Evolutionary conservation across 2,329 filamentous ascomycete species (phyloP).

Genomic region (Ascochyta clinopodiicola): DNA sequence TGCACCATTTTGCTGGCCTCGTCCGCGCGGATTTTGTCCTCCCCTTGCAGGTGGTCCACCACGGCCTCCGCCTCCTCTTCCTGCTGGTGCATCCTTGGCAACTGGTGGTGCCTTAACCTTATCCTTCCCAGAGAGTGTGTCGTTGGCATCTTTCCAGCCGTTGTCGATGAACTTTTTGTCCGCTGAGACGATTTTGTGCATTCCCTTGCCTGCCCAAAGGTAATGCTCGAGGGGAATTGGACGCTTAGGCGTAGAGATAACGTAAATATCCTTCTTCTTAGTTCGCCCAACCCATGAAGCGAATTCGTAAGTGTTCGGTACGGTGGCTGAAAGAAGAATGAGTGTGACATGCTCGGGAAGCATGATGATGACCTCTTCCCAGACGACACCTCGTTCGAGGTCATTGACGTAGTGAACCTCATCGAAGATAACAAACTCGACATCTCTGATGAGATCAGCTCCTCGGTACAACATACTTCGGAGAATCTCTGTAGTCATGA

Average conservation of each 20-base stretch:
- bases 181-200: conserved; percentile 92
- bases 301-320: conserved; percentile 97
- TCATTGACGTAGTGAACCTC: conserved; percentile 99
- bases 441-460: conserved; percentile 93
- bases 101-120: conserved; percentile 67
- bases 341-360: conserved; percentile 95
- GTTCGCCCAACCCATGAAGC: conserved; percentile 98
- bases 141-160: conserved; percentile 94
- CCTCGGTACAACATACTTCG: conserved; percentile 98
- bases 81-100: conserved; percentile 58
- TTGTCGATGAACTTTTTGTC: conserved; percentile 91
- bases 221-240: conserved; percentile 96
- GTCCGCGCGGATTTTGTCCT: conserved; percentile 61
- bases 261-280: conserved; percentile 98
- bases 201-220: conserved; percentile 90
- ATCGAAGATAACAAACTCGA: conserved; percentile 98
- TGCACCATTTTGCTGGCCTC: conserved; percentile 51
- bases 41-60: conserved; percentile 55
- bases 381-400: conserved; percentile 92
- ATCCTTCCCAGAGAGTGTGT: conserved; percentile 79
- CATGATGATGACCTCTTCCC: conserved; percentile 99
- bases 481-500: conserved; percentile 99
- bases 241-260: conserved; percentile 95
- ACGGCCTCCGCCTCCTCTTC: conserved; percentile 58
- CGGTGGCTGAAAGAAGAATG: conserved; percentile 92